Percentiles rank a stretch among this genome's conserved stretches.
phyloP scores from a whole-genome alignment of 108 stramenopile genomes.

The Fragilariopsis cylindrus region DNA sequence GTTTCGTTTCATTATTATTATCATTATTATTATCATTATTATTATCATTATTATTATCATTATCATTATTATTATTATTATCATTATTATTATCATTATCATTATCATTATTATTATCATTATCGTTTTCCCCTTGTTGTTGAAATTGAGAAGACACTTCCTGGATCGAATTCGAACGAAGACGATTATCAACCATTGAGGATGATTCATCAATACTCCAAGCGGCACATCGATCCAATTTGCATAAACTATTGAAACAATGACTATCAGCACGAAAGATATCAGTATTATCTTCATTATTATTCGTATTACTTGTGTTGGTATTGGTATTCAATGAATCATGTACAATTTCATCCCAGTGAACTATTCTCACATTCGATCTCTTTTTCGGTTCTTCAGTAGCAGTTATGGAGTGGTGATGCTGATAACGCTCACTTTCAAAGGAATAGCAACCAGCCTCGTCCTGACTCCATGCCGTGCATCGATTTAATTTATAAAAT shows the following conservation, averaged over 20 bases:
- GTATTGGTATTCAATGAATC: background rate
- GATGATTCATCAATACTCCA: constrained; percentile 25
- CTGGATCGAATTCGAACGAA: too few relatives aligned
- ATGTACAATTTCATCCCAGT: constrained; percentile 27
- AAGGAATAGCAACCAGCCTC: background rate
- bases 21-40: background rate
- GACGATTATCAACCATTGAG: background rate
- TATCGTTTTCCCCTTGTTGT: background rate
- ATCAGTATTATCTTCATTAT: background rate
- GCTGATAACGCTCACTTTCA: background rate
- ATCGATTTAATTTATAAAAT: constrained; percentile 22
- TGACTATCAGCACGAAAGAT: background rate
- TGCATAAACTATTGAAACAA: background rate
- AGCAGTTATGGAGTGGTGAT: background rate
- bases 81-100: background rate
- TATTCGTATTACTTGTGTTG: background rate
- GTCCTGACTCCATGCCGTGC: constrained; percentile 34
- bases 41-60: constrained; percentile 1
- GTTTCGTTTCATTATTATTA: constrained; percentile 5
- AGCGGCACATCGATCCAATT: constrained; percentile 23
- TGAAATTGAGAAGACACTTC: too few relatives aligned
- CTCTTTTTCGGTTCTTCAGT: background rate
- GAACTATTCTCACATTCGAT: constrained; percentile 8
- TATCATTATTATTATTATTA: background rate
- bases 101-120: constrained; percentile 12